Evolutionary conservation across 352 stramenopile species (phyloP), one percentile per base, ranked within the genome.

Genomic region (Phytophthora cryptogea): DNA sequence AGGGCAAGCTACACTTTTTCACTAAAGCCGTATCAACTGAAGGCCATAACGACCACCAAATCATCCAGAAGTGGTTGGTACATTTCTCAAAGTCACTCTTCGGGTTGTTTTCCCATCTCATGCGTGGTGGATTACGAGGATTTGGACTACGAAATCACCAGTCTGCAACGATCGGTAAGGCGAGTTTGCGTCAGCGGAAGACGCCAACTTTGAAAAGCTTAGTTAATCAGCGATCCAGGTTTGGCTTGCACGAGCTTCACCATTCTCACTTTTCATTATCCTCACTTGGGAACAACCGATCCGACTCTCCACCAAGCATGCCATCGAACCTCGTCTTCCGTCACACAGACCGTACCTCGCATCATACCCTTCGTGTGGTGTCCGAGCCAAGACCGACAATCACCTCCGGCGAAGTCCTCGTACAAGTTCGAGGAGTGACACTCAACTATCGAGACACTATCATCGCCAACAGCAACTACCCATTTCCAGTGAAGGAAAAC

Each of bases 361-460:
- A 71, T 30, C 50, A 52, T 16, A 57, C 54, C 14, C 49, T 70
- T 11, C 51, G 30, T 5, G 36, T 43, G 27, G 17, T 23, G 5
- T 33, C 31, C 6, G 53, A 72, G 8, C 14, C 59, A 28, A 36
- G 47, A 16, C 59, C 58, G 4, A 16, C 13, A 10, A 32, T 68
- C 14, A 9, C 20, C 20, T 2, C 43, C 14, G 26, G 58, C 32
- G 41, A 72, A 14, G 63, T 72, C 17, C 57, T 68, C 45, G 44
- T 72, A 8, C 35, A 68, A 41, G 48, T 72, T n/a, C 57, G 49
- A 9, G 63, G 52, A 33, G 58, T 72, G 17, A 46, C 42, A 13
- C 64, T 72, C 44, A 56, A 56, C 44, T 72, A 40, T 32, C 50
- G 39, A 14, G 58, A 72, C 32, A n/a, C 68, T 8, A 32, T 30